Base-by-base conservation (phyloP, 129 eudicot genomes). In the Rutidosis leptorrhynchoides region DNA sequence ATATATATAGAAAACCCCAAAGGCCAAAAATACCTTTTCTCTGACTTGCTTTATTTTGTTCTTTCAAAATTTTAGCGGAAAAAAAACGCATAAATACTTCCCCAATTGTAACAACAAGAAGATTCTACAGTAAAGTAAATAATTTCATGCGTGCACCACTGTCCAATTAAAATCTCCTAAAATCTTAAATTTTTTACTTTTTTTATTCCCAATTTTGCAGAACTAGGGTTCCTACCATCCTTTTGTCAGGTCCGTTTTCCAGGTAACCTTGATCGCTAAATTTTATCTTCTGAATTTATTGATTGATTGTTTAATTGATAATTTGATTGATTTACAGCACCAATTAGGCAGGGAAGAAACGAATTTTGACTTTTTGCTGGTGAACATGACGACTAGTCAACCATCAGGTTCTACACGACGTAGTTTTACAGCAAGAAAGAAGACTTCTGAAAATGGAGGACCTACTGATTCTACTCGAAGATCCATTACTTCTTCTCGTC, bases 401-500 rank as follows among this genome's bases (percentile, higher is more conserved):
- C 53, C 87, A 20, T 49, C 55, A 7, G 74, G 81, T 67, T 74
- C 88, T 20, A 69, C 89, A 26, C 65, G 96, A 77, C 83, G 84
- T 43, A 91, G 95, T 71, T 76, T 85, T 67, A 65, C 82, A n/a
- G 77, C 76, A 3, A 75, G 76, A 59, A 82, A 69, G 79, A 87
- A 84, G 75, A 65, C 76, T n/a, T 35, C 76, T 16, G 95, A 78
- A 29, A 58, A 63, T 67, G 55, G 55, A n/a, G 83, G 74, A 51
- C 65, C 71, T 24, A 11, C 65, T 10, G 80, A 76, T 40, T 5
- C 78, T 35, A 51, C 9, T 7, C 77, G 87, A 46, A 78, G 81
- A 62, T 83, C 97, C 48, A 27, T 90, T 7, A 56, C 90, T 20
- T 15, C 85, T 75, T 72, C 86, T 71, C 95, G 93, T 72, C 62